Base-by-base conservation (phyloP, 2,329 filamentous ascomycete genomes). In the Colletotrichum tofieldiae region DNA sequence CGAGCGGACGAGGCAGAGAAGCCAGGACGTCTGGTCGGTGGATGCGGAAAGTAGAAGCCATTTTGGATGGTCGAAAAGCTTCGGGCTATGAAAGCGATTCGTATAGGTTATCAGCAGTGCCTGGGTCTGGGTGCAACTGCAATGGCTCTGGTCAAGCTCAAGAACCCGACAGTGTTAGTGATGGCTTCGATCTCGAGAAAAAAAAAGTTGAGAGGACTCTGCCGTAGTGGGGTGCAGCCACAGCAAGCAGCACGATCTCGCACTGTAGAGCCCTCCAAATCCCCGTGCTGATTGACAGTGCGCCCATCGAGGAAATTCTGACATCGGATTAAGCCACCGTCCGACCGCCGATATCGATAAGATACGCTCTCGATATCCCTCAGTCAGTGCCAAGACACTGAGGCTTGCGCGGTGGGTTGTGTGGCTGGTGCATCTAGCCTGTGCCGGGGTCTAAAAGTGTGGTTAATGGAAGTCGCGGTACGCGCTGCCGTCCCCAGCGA, bases 11-110 rank as follows among this genome's bases (percentile, higher is more conserved):
- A 14, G 91, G 90, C 56, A 93, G 82, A 11, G 88, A 83, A 43
- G 90, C 88, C 74, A 93, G 83, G 71, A 91, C 86, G 77, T 90
- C 91, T n/a, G 91, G 90, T 82, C 87, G 87, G 78, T 92, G 89
- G 67, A 92, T 87, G 74, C 88, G 87, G 77, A 91, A 90, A 74
- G 88, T 87, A 55, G 88, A 87, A 75, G 88, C 85, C 89, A 91
- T 91, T 49, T 45, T 76, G 75, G 35, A 41, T 55, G 14, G 8
- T 69, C 65, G 47, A 49, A 49, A 55, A 61, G 47, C 29, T 26
- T 51, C 29, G 29, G 32, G 20, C 45, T 45, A 18, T 29, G 12
- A 11, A 41, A 37, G 55, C 26, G 20, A 61, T 62, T 32, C 43
- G 37, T 26, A 39, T 58, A 29, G 23, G 11, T 35, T 64, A 23